Evolutionary conservation across 345 rosid genomes (phyloP).

Genomic region (Eutrema heterophyllum): DNA sequence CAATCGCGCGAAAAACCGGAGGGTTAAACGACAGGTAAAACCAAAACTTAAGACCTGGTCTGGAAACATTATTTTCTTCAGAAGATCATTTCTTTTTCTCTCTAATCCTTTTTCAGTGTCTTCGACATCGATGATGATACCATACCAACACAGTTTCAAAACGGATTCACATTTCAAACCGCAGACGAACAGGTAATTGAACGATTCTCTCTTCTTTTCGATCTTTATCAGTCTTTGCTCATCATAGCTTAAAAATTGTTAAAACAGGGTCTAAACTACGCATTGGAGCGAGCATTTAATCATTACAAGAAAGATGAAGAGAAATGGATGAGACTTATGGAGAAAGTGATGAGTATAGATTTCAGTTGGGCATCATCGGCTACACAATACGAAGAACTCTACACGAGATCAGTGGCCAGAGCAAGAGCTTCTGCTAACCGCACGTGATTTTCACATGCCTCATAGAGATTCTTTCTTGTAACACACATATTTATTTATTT

Average conservation of each 20-base stretch:
- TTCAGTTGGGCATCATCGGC: conserved; percentile 92
- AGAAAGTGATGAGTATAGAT: conserved; percentile 73
- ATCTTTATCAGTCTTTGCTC: neutral
- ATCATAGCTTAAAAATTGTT: neutral
- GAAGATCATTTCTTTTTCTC: neutral
- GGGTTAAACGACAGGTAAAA: conserved; percentile 88
- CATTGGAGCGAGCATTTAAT: conserved; percentile 67
- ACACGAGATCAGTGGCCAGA: conserved; percentile 57
- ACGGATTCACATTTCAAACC: conserved; percentile 64
- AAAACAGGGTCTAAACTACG: conserved; percentile 56
- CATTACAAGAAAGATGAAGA: conserved; percentile 46
- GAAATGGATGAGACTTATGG: conserved; percentile 64
- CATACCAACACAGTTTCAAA: conserved; percentile 59
- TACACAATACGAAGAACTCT: conserved; percentile 76
- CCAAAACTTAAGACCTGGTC: neutral
- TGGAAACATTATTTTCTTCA: neutral
- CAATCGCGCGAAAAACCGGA: conserved; percentile 85
- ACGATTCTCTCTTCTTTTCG: neutral
- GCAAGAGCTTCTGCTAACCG: conserved; percentile 53
- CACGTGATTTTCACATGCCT: conserved; percentile 20
- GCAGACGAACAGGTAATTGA: conserved; percentile 75
- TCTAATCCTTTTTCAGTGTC: conserved; percentile 43
- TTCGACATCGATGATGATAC: conserved; percentile 82
- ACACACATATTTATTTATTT: neutral
- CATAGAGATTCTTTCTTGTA: conserved; percentile 2